A percentile compares a stretch with the other conserved stretches of the same genome.
phyloP scores from a whole-genome alignment of 495 filamentous ascomycete genomes.

The Penicillium paradoxum region DNA sequence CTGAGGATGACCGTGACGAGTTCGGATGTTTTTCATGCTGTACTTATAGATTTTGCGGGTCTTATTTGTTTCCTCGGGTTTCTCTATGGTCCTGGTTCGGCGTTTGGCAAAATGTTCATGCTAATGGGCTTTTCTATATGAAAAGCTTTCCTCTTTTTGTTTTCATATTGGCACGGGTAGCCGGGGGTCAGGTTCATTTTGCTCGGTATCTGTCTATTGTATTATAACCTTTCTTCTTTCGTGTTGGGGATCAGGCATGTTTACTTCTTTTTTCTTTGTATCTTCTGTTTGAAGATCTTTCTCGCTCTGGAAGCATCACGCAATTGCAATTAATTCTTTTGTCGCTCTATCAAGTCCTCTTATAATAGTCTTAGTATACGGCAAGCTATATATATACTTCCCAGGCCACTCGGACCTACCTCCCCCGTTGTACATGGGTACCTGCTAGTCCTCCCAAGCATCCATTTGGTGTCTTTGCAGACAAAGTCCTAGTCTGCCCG shows the following conservation, averaged over 20 bases:
- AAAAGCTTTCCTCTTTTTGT: neutral
- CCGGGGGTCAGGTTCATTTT: neutral
- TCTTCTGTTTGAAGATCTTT: neutral
- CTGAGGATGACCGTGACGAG: constrained; percentile 9
- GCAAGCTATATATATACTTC: neutral
- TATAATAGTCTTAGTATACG: neutral
- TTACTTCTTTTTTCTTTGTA: neutral
- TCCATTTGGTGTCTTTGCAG: neutral
- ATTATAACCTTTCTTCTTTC: neutral
- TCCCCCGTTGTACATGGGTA: neutral
- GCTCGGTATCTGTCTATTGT: neutral
- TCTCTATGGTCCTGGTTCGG: neutral
- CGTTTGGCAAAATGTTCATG: neutral
- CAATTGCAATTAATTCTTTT: neutral
- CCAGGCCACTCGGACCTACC: neutral
- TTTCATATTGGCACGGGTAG: neutral
- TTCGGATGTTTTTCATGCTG: neutral
- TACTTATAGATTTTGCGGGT: neutral
- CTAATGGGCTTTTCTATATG: neutral
- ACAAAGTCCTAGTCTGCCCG: neutral
- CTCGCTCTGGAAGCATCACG: neutral
- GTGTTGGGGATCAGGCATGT: neutral
- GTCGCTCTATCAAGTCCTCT: neutral
- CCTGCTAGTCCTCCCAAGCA: neutral
- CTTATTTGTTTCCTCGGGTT: neutral